phyloP scores from a whole-genome alignment of 345 rosid species.

The Lepidium aucheri region DNA sequence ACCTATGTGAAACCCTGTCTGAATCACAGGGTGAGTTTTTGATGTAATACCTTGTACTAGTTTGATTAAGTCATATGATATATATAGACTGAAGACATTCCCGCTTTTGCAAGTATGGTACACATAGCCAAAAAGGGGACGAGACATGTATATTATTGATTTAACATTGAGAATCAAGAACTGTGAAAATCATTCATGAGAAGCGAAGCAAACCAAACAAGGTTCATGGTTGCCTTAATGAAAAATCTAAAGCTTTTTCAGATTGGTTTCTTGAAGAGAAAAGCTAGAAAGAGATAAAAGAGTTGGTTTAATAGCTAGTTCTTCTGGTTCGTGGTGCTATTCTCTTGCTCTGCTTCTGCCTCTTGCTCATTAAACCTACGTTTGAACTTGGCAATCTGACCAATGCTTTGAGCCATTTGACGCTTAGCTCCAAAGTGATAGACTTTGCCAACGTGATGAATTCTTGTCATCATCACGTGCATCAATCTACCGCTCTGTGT shows the following conservation, averaged over 20 bases:
- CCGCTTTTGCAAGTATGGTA: not conserved
- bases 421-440: conserved; percentile 83
- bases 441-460: conserved; percentile 74
- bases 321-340: conserved; percentile 9
- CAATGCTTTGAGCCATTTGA: conserved; percentile 78
- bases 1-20: not conserved
- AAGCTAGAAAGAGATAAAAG: not conserved
- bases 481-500: conserved; percentile 88
- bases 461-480: conserved; percentile 82
- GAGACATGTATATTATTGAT: not conserved
- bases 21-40: not conserved
- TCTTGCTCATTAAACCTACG: conserved; percentile 65
- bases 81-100: not conserved
- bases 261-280: not conserved
- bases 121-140: not conserved
- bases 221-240: not conserved
- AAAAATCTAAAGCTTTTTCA: not conserved
- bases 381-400: conserved; percentile 79
- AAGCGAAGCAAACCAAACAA: not conserved
- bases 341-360: conserved; percentile 24
- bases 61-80: not conserved
- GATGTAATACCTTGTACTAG: not conserved
- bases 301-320: not conserved
- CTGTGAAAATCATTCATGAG: not conserved
- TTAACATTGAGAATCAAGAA: not conserved